A percentile compares a stretch with the other conserved stretches of the same genome.
phyloP scores from a whole-genome alignment of 2,329 filamentous ascomycete species.

The Periglandula ipomoeae region DNA sequence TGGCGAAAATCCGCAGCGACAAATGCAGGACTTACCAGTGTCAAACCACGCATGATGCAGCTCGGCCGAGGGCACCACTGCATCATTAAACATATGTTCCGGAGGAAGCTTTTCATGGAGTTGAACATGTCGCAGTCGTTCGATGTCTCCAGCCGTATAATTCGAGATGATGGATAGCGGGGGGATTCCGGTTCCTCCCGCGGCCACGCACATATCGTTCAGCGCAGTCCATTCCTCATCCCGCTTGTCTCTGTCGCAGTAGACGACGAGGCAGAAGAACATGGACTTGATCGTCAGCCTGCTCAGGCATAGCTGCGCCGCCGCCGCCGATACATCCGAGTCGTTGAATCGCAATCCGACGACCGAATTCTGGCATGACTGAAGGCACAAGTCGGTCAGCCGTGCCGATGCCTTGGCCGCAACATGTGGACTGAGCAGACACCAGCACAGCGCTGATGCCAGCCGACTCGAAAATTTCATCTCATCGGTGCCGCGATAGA shows the following conservation, averaged over 20 bases:
- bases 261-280: slow-evolving; percentile 27
- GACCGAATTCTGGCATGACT: slow-evolving; percentile 23
- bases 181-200: slow-evolving; percentile 20
- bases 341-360: slow-evolving; percentile 23
- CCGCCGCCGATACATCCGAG: slow-evolving; percentile 10
- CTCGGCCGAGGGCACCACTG: slow-evolving; percentile 24
- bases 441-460: slow-evolving; percentile 7
- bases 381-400: slow-evolving; percentile 16
- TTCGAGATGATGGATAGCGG: slow-evolving; percentile 24
- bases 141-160: slow-evolving; percentile 26
- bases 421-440: neutral
- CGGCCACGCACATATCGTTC: slow-evolving; percentile 25
- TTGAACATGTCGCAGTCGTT: slow-evolving; percentile 19
- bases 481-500: slow-evolving; percentile 3
- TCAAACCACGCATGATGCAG: slow-evolving; percentile 27
- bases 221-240: slow-evolving; percentile 16
- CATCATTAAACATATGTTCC: slow-evolving; percentile 15
- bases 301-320: slow-evolving; percentile 21
- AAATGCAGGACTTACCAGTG: slow-evolving; percentile 23
- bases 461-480: slow-evolving; percentile 1
- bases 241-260: slow-evolving; percentile 22
- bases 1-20: neutral
- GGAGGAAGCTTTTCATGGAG: slow-evolving; percentile 15
- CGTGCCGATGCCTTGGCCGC: neutral
- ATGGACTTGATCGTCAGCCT: slow-evolving; percentile 20